Base-by-base conservation (phyloP, 768 basidiomycete genomes). In the Floccularia luteovirens region DNA sequence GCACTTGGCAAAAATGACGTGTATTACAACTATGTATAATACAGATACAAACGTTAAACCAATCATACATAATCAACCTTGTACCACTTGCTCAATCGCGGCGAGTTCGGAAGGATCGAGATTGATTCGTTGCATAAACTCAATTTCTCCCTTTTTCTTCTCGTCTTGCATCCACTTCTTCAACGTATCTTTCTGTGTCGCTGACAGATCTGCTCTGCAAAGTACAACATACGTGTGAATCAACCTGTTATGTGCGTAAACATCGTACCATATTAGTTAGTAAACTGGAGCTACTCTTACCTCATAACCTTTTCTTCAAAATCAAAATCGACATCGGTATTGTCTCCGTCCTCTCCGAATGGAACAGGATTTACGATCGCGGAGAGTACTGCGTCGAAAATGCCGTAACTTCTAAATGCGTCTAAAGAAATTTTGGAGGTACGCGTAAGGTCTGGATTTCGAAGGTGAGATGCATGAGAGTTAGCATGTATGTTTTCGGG, bases 321-420 rank as follows among this genome's bases (percentile, higher is more conserved):
- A 40, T 83, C 78, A 2, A 52, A 51, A 54, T 86, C 86, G 6
- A 61, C 53, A 3, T 60, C 74, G n/a, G 62, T 63, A 31, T 62
- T 60, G 43, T 86, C 82, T 13, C 83, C 85, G 50, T 87, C 80
- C 4, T 63, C 67, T 0, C 84, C 86, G 40, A 74, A 67, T 7
- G 84, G 82, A 16, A 80, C 47, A 5, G 84, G 82, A 4, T 59
- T 54, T 0, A 62, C 66, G 3, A 89, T 53, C 7, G 73, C 70
- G 16, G 63, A 61, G 41, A 87, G 60, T 10, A 85, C 51, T 1
- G 66, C 60, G 11, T 66, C 61, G 14, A 82, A 48, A 11, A 88
- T 56, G 10, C 58, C 61, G 43, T 72, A 58, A 17, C 61, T 47
- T 22, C 52, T 46, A 25, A 89, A 52, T 0, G 80, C 86, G 16